A percentile compares a stretch with the other conserved stretches of the same genome.
Conservation (phyloP, 176 grass and related monocot species). For the Carex parvula region DNA sequence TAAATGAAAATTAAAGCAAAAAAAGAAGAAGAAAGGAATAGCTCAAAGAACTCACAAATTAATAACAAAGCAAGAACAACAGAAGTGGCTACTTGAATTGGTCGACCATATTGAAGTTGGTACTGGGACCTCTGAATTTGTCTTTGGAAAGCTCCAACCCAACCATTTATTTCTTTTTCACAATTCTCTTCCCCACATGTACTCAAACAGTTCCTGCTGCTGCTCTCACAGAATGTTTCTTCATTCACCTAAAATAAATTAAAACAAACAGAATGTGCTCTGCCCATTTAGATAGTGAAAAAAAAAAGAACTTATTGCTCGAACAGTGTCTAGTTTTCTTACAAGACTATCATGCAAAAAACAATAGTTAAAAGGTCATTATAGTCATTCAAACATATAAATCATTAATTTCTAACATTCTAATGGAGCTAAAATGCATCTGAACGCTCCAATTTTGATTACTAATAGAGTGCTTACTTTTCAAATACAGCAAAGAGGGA, state of each 20-base stretch:
- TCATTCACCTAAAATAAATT: conserved; percentile 34
- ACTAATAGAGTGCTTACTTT: neutral
- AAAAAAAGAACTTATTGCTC: conserved; percentile 3
- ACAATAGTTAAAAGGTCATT: neutral
- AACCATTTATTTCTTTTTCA: conserved; percentile 70
- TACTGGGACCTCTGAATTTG: conserved; percentile 70
- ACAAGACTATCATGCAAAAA: conserved; percentile 17
- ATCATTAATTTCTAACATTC: neutral
- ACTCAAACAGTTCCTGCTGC: conserved; percentile 57
- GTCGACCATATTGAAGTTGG: conserved; percentile 58
- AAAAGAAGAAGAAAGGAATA: neutral
- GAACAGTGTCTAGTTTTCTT: neutral
- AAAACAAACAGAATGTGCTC: conserved; percentile 1
- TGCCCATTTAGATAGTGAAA: neutral
- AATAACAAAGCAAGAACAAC: conserved; percentile 19
- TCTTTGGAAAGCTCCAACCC: conserved; percentile 56
- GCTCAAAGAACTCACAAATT: conserved; percentile 17
- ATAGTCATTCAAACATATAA: neutral
- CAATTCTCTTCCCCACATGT: conserved; percentile 42
- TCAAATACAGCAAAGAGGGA: neutral
- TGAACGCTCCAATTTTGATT: conserved; percentile 9
- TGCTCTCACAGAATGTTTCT: conserved; percentile 58
- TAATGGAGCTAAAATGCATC: neutral
- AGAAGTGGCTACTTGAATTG: conserved; percentile 1
- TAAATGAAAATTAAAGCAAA: neutral